phyloP scores from a whole-genome alignment of 2,329 filamentous ascomycete genomes.

The Pyrenophora teres region DNA sequence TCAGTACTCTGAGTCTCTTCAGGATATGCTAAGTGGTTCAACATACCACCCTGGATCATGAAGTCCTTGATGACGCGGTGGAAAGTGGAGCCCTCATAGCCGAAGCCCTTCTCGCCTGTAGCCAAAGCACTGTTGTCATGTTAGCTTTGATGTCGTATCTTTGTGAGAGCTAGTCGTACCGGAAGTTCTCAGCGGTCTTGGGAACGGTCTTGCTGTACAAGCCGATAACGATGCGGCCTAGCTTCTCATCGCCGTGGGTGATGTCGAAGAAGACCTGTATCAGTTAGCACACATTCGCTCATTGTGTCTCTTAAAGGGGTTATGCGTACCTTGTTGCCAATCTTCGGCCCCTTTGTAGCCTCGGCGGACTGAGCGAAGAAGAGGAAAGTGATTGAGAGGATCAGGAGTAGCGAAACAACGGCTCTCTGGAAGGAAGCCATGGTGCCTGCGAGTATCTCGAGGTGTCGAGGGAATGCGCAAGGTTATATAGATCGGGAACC shows the following conservation, averaged over 20 bases:
- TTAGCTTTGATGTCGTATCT: slow-evolving; percentile 11
- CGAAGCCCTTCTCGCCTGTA: slow-evolving; percentile 84
- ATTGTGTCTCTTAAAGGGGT: neutral
- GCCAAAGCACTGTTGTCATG: slow-evolving; percentile 69
- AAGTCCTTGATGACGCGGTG: slow-evolving; percentile 90
- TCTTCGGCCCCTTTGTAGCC: slow-evolving; percentile 76
- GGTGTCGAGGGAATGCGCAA: slow-evolving; percentile 23
- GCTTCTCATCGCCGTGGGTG: slow-evolving; percentile 70
- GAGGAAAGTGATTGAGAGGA: slow-evolving; percentile 66
- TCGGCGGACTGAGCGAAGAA: slow-evolving; percentile 44
- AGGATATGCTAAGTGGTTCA: neutral
- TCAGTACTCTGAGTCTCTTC: neutral
- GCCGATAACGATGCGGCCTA: slow-evolving; percentile 79
- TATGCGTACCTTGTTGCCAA: slow-evolving; percentile 77
- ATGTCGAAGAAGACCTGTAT: slow-evolving; percentile 79
- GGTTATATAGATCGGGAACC: slow-evolving; percentile 33
- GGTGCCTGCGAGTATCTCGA: slow-evolving; percentile 41
- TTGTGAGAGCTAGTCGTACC: slow-evolving; percentile 39
- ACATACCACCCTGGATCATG: slow-evolving; percentile 78
- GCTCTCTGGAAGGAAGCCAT: slow-evolving; percentile 79
- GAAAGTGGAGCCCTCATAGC: slow-evolving; percentile 81
- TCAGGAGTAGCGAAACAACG: slow-evolving; percentile 72
- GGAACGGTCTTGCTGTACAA: slow-evolving; percentile 88
- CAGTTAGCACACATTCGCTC: neutral
- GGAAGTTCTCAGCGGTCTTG: slow-evolving; percentile 71